Evolutionary conservation across 139 green algal species (phyloP).

Genomic region (Micractinium conductrix): DNA sequence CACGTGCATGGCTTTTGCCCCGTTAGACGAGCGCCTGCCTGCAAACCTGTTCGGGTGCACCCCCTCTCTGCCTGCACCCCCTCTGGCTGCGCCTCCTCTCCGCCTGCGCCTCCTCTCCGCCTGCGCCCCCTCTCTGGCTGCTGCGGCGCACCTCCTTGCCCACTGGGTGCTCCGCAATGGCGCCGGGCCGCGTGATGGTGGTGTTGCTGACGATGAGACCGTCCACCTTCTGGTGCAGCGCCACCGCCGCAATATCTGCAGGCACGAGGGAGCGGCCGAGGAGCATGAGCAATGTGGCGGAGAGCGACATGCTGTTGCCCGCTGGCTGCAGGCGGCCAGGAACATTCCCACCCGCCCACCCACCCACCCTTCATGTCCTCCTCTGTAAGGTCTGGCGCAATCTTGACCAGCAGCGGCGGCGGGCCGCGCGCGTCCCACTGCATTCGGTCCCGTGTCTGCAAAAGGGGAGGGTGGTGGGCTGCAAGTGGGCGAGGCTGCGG

Average conservation of each 20-base stretch:
- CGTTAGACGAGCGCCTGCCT: too few relatives aligned
- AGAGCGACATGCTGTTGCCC: not conserved
- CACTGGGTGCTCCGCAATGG: slow-evolving; percentile 56
- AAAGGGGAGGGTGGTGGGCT: not conserved
- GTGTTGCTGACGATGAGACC: slow-evolving; percentile 95
- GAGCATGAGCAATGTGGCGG: not conserved
- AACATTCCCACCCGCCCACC: too few relatives aligned
- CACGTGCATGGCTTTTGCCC: too few relatives aligned
- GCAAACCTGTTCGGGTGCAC: too few relatives aligned
- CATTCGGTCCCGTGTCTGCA: slow-evolving; percentile 72
- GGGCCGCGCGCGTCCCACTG: slow-evolving; percentile 56
- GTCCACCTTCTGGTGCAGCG: slow-evolving; percentile 72
- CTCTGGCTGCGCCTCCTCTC: too few relatives aligned
- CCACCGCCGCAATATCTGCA: slow-evolving; percentile 88
- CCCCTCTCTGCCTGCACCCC: too few relatives aligned
- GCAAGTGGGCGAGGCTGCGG: too few relatives aligned
- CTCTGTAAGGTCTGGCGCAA: slow-evolving; percentile 91
- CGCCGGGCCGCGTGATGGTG: slow-evolving; percentile 84
- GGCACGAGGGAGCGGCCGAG: not conserved
- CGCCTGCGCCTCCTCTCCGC: too few relatives aligned
- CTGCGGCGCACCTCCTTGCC: slow-evolving; percentile 49
- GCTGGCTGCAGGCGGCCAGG: too few relatives aligned
- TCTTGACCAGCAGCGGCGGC: slow-evolving; percentile 93
- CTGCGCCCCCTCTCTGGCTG: too few relatives aligned
- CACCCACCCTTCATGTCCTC: slow-evolving; percentile 66